Evolutionary conservation across 2,329 filamentous ascomycete genomes (phyloP).

Genomic region (Talaromyces sp.): DNA sequence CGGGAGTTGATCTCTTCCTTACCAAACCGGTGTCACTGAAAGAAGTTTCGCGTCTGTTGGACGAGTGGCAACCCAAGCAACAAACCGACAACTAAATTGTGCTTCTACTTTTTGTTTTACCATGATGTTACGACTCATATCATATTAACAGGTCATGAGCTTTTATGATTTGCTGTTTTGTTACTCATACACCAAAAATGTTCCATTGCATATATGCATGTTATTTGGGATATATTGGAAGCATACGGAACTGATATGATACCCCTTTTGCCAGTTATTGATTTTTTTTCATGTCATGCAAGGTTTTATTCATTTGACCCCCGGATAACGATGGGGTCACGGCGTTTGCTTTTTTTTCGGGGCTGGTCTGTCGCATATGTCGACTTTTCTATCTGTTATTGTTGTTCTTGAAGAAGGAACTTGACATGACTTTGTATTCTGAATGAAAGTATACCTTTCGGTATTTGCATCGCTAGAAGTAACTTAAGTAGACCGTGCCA

Average conservation of each 20-base stretch:
- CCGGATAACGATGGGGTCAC: background rate
- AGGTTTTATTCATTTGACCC: background rate
- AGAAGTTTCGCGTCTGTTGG: slow-evolving; percentile 37
- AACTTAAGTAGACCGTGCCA: too few relatives aligned
- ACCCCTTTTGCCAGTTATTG: slow-evolving; percentile 8
- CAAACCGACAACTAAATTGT: background rate
- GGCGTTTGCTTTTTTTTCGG: background rate
- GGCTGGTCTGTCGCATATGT: background rate
- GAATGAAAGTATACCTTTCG: background rate
- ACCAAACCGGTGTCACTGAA: slow-evolving; percentile 46
- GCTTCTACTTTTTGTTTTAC: background rate
- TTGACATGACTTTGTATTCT: background rate
- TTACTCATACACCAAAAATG: background rate
- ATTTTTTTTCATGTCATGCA: background rate
- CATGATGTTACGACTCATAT: background rate
- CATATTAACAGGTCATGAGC: background rate
- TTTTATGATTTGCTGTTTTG: background rate
- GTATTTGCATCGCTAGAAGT: too few relatives aligned
- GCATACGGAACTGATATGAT: slow-evolving; percentile 15
- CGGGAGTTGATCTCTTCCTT: slow-evolving; percentile 44
- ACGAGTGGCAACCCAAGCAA: slow-evolving; percentile 33
- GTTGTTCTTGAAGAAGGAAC: background rate
- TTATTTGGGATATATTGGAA: slow-evolving; percentile 12
- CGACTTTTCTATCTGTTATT: background rate
- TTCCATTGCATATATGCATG: slow-evolving; percentile 7